Percentiles rank a stretch among this genome's conserved stretches.
These are phyloP conservation scores for Lichtheimia corymbifera DNA, from an alignment of 371 early-diverging fungal species.

Conservation along the genomic window DNA sequence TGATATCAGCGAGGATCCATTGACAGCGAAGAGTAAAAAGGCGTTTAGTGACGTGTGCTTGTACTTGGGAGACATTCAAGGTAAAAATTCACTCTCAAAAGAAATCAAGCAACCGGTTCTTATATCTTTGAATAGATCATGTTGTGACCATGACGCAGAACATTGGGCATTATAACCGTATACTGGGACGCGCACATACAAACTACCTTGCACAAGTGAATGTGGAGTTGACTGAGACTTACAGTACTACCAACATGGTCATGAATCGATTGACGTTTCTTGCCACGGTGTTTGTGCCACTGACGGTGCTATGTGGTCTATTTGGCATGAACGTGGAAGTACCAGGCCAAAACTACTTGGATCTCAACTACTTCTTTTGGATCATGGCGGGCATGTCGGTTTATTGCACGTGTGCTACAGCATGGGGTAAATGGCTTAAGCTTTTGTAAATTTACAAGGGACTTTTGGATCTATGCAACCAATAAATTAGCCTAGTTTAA, in stretches of 20 bases:
- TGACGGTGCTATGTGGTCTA: slow-evolving; percentile 82
- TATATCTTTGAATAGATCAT: slow-evolving; percentile 54
- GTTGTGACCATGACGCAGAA: slow-evolving; percentile 79
- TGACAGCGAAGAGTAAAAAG: slow-evolving; percentile 15
- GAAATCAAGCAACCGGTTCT: background rate
- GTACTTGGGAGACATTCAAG: slow-evolving; percentile 92
- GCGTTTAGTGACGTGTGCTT: slow-evolving; percentile 54
- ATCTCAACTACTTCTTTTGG: slow-evolving; percentile 72
- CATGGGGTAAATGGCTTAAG: background rate
- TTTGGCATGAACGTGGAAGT: slow-evolving; percentile 61
- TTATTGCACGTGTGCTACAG: slow-evolving; percentile 1
- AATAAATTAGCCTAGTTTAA: no score
- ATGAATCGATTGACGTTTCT: slow-evolving; percentile 82
- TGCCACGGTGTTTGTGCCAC: slow-evolving; percentile 82
- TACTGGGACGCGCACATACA: slow-evolving; percentile 76
- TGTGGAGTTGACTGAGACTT: slow-evolving; percentile 78
- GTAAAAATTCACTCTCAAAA: slow-evolving; percentile 22
- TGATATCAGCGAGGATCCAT: slow-evolving; percentile 2
- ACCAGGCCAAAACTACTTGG: slow-evolving; percentile 67
- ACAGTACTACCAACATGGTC: slow-evolving; percentile 76
- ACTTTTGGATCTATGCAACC: no score
- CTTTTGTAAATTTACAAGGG: slow-evolving; percentile 4
- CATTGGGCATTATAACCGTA: slow-evolving; percentile 74
- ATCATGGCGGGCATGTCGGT: slow-evolving; percentile 62
- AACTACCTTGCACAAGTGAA: slow-evolving; percentile 85